Percentiles rank a stretch among this genome's conserved stretches.
These are phyloP conservation scores for Colletotrichum lindemuthianum DNA, from an alignment of 2,329 filamentous ascomycete genomes.

Conservation along the genomic window DNA sequence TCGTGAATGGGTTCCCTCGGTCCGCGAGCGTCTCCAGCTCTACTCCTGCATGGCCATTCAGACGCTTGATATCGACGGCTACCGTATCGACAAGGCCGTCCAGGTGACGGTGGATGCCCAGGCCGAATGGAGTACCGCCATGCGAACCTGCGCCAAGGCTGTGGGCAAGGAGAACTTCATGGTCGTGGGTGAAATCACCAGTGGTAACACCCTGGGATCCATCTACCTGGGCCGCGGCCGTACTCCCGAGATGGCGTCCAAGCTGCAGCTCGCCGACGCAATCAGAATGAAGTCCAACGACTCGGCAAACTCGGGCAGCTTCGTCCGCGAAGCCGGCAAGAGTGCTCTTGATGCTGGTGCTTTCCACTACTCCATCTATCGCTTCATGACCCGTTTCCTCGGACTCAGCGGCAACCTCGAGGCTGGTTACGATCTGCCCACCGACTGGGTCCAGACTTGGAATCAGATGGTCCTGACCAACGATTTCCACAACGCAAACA, in stretches of 20 bases:
- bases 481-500: slow-evolving; percentile 69
- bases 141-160: slow-evolving; percentile 65
- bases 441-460: slow-evolving; percentile 61
- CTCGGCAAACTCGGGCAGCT: slow-evolving; percentile 41
- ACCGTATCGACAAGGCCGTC: slow-evolving; percentile 73
- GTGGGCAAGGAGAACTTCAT: slow-evolving; percentile 72
- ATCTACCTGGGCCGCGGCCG: slow-evolving; percentile 71
- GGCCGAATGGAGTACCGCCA: slow-evolving; percentile 64
- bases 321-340: slow-evolving; percentile 66
- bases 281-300: slow-evolving; percentile 35
- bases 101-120: slow-evolving; percentile 71
- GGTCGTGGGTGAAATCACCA: slow-evolving; percentile 71
- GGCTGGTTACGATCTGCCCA: slow-evolving; percentile 44
- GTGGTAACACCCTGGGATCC: slow-evolving; percentile 68
- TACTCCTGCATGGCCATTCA: slow-evolving; percentile 72
- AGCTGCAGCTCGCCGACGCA: slow-evolving; percentile 32
- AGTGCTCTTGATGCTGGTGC: slow-evolving; percentile 56
- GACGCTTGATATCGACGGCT: slow-evolving; percentile 73
- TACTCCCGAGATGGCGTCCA: slow-evolving; percentile 45
- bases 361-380: slow-evolving; percentile 51
- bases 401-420: slow-evolving; percentile 46
- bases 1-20: slow-evolving; percentile 69
- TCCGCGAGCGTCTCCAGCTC: slow-evolving; percentile 65
- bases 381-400: slow-evolving; percentile 44
- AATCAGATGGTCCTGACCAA: slow-evolving; percentile 66